Percentiles rank a stretch among this genome's conserved stretches.
These are phyloP conservation scores for Verticillium zaregamsianum DNA, from an alignment of 2,329 filamentous ascomycete species.

Conservation along the genomic window DNA sequence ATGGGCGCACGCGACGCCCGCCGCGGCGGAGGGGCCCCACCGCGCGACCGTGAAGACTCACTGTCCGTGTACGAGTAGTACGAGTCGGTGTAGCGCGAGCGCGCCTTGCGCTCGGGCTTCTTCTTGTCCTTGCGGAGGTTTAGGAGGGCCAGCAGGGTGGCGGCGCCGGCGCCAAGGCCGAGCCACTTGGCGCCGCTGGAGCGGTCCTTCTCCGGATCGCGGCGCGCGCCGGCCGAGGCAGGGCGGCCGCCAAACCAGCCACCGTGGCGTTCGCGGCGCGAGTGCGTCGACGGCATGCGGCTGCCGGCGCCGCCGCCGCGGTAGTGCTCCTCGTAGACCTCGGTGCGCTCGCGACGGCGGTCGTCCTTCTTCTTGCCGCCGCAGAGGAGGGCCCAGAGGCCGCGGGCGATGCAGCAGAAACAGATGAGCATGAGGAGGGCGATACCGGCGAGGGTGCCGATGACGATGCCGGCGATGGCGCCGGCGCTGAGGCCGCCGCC, in stretches of 20 bases:
- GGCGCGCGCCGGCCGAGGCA: slow-evolving; percentile 32
- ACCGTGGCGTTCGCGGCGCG: slow-evolving; percentile 47
- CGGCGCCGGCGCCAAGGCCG: slow-evolving; percentile 45
- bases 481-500: slow-evolving; percentile 57
- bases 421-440: slow-evolving; percentile 65
- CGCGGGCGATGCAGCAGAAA: slow-evolving; percentile 67
- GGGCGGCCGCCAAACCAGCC: slow-evolving; percentile 49
- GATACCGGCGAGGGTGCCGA: slow-evolving; percentile 66
- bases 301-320: slow-evolving; percentile 37
- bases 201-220: slow-evolving; percentile 44
- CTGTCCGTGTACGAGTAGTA: slow-evolving; percentile 52
- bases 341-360: slow-evolving; percentile 47
- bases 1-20: not conserved
- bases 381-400: slow-evolving; percentile 60
- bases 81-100: slow-evolving; percentile 45
- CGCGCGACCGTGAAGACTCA: slow-evolving; percentile 33
- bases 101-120: slow-evolving; percentile 36
- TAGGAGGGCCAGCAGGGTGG: slow-evolving; percentile 49
- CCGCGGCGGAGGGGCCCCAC: not conserved
- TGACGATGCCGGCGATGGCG: slow-evolving; percentile 77
- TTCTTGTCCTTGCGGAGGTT: slow-evolving; percentile 49
- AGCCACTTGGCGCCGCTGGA: slow-evolving; percentile 47
- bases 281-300: slow-evolving; percentile 34
- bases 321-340: slow-evolving; percentile 61
- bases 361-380: slow-evolving; percentile 51